Evolutionary conservation across 169 alveolate species (phyloP).

Genomic region (Eimeria necatrix): DNA sequence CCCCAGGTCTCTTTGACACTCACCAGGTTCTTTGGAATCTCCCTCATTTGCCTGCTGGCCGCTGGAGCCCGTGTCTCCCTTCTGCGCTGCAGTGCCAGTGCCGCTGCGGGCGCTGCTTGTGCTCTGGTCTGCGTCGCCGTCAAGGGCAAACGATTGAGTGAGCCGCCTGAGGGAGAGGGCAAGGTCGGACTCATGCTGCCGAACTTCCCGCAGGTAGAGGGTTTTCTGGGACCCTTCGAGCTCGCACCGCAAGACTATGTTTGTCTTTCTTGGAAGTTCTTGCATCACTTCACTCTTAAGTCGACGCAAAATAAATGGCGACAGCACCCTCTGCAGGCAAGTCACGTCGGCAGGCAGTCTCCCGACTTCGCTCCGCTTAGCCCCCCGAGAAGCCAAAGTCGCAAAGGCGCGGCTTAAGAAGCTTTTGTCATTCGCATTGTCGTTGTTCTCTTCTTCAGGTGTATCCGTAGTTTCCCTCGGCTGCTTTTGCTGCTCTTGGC

Average conservation of each 20-base stretch:
- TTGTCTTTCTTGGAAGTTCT: constrained; percentile 90
- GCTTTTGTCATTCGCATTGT: not conserved
- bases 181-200: constrained; percentile 40
- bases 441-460: constrained; percentile 13
- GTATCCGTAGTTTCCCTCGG: not conserved
- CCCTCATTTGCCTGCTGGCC: constrained; percentile 26
- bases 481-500: not conserved
- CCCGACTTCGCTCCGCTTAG: not conserved
- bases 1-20: not conserved
- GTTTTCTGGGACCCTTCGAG: constrained; percentile 75
- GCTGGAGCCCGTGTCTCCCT: not conserved
- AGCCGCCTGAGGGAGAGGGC: constrained; percentile 16
- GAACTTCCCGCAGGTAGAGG: constrained; percentile 75
- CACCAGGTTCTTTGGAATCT: constrained; percentile 18
- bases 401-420: constrained; percentile 9
- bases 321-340: constrained; percentile 89
- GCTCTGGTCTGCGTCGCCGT: not conserved
- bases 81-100: constrained; percentile 21
- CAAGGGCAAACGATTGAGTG: not conserved
- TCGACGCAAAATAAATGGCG: constrained; percentile 94
- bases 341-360: constrained; percentile 82
- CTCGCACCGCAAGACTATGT: constrained; percentile 77
- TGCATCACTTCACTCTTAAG: constrained; percentile 90
- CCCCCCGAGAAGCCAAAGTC: not conserved
- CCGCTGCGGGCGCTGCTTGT: constrained; percentile 15